These are phyloP conservation scores for Eutypella sp. DNA, from an alignment of 2,329 filamentous ascomycete genomes.

Conservation along the genomic window DNA sequence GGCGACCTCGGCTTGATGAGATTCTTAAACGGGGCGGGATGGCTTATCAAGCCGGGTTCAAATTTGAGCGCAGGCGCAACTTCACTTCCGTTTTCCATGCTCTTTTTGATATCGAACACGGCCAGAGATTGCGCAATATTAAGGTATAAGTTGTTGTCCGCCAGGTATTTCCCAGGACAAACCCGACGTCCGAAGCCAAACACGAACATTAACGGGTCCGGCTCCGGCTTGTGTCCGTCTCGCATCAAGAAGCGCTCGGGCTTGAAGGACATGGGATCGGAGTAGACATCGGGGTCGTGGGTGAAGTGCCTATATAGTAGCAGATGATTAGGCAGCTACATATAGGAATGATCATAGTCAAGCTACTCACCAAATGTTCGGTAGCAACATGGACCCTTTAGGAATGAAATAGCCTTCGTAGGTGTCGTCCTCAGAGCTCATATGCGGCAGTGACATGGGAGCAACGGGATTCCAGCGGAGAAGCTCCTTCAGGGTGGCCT, in stretches of 20 bases:
- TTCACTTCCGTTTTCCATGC: neutral
- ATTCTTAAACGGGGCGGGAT: neutral
- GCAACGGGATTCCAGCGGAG: constrained; percentile 22
- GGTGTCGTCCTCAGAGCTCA: constrained; percentile 20
- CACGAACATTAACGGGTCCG: constrained; percentile 19
- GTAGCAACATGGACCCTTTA: constrained; percentile 6
- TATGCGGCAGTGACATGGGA: constrained; percentile 29
- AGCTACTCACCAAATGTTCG: constrained; percentile 2
- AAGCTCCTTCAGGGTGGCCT: constrained; percentile 19
- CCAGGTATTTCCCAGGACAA: constrained; percentile 30
- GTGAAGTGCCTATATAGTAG: constrained; percentile 30
- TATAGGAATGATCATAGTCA: neutral
- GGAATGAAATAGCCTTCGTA: constrained; percentile 12
- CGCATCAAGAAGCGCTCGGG: constrained; percentile 29
- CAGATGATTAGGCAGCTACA: neutral
- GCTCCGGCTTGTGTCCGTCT: constrained; percentile 21
- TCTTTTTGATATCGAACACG: constrained; percentile 28
- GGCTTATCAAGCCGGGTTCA: neutral
- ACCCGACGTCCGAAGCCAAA: constrained; percentile 34
- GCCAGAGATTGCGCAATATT: constrained; percentile 38
- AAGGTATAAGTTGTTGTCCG: constrained; percentile 26
- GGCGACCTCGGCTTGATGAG: neutral
- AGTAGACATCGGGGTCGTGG: constrained; percentile 65
- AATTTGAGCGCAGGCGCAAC: neutral
- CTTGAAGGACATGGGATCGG: constrained; percentile 30